Evolutionary conservation across 768 basidiomycete genomes (phyloP), one percentile per base, ranked within the genome.

Genomic region (Phanerochaete carnosa): DNA sequence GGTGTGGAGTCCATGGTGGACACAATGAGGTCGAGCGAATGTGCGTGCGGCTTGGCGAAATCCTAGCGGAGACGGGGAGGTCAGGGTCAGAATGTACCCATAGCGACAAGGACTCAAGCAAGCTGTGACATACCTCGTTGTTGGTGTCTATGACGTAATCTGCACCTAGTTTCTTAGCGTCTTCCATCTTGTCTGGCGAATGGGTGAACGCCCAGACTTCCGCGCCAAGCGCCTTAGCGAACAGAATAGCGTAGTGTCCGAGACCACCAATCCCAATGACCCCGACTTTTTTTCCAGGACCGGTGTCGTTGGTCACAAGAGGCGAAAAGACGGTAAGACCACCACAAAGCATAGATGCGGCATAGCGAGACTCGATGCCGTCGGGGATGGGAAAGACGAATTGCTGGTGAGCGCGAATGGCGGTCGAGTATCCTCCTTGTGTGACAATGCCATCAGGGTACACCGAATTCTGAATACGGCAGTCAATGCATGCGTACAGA

Each of bases 261-360:
- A 87, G 74, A 23, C 86, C 87, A 37, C 87, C 87, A 35, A 90
- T 79, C 43, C 87, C 87, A 62, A 89, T 75, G 37, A 90, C 71
- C 43, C 86, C 88, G 63, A 90, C 83, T 62, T 78, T 80, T 73
- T 83, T 86, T 39, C 86, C 86, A 0, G 84, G 83, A 0, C 85
- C 85, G 58, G 65, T 69, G 29, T 80, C 80, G 70, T 84, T 80
- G 32, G 80, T 74, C 29, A 77, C 75, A 22, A 89, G 73, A 13
- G 88, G 86, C 0, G 84, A 85, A 73, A 76, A 87, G 9, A 83
- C 80, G 5, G 86, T 87, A 19, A 87, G 68, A 29, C 86, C 86
- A 5, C 77, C 87, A 66, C 85, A 89, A 51, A 88, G 70, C 80
- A 89, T 80, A 7, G 86, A 84, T 1, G 85, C 85, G 3, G 83